A percentile compares a stretch with the other conserved stretches of the same genome.
Conservation (phyloP, 2,329 filamentous ascomycete genomes). For the Chaetomium globosum region DNA sequence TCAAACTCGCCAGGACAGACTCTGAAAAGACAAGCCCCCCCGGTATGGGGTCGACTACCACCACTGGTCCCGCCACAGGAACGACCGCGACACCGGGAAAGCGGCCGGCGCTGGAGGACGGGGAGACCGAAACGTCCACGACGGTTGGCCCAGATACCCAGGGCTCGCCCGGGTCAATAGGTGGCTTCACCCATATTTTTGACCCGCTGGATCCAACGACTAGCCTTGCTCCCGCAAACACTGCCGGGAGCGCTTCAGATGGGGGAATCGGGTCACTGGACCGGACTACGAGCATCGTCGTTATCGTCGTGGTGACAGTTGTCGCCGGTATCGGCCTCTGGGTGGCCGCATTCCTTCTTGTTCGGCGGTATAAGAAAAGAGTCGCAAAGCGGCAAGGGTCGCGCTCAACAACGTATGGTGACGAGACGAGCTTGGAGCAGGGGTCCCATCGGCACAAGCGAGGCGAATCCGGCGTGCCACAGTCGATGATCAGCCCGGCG, state of each 20-base stretch:
- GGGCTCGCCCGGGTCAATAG: not conserved
- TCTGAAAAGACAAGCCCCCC: not conserved
- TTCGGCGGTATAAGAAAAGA: constrained; percentile 29
- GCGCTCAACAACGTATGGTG: not conserved
- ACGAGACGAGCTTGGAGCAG: constrained; percentile 1
- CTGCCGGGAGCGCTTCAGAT: not conserved
- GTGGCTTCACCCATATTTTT: constrained; percentile 10
- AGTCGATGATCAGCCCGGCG: constrained; percentile 1
- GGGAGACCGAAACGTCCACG: not conserved
- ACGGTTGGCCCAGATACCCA: constrained; percentile 9
- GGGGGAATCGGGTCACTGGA: constrained; percentile 22
- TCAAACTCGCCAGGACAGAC: constrained; percentile 32
- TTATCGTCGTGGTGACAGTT: constrained; percentile 35
- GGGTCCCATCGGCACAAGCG: not conserved
- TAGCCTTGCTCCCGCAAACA: not conserved
- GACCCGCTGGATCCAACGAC: constrained; percentile 11
- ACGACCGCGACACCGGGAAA: constrained; percentile 3
- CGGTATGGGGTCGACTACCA: constrained; percentile 8
- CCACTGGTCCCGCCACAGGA: not conserved
- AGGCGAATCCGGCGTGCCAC: not conserved
- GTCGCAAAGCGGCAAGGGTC: not conserved
- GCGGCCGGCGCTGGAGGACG: not conserved
- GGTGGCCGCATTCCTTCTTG: constrained; percentile 25
- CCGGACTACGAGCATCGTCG: constrained; percentile 26
- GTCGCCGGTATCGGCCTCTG: constrained; percentile 26